Evolutionary conservation across 352 stramenopile genomes (phyloP).

Genomic region (Phytopythium kandeliae): DNA sequence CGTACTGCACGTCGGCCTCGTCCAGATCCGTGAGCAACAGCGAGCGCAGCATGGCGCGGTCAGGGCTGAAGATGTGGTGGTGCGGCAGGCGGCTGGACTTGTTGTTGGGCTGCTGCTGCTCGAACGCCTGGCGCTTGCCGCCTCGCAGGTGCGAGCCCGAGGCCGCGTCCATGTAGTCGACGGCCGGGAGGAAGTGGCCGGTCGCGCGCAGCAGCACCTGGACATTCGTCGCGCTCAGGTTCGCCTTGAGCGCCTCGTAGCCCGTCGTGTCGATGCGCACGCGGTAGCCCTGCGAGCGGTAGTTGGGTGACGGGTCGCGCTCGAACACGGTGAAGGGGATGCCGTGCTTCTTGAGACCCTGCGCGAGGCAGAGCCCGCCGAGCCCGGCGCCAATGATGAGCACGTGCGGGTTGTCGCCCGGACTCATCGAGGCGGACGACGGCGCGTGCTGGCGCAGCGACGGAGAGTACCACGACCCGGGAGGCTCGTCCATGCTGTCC

Average conservation of each 20-base stretch:
- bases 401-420: constrained; percentile 23
- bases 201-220: constrained; percentile 52
- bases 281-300: constrained; percentile 52
- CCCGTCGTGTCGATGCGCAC: constrained; percentile 53
- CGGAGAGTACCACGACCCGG: too few relatives aligned
- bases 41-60: constrained; percentile 37
- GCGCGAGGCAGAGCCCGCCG: constrained; percentile 50
- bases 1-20: constrained; percentile 41
- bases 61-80: constrained; percentile 39
- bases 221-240: constrained; percentile 35
- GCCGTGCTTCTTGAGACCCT: constrained; percentile 48
- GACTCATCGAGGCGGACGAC: too few relatives aligned
- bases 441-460: too few relatives aligned
- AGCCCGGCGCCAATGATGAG: constrained; percentile 51
- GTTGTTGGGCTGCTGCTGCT: constrained; percentile 7
- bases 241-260: constrained; percentile 51
- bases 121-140: constrained; percentile 7
- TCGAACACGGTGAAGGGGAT: constrained; percentile 71
- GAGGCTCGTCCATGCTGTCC: not conserved
- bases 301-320: constrained; percentile 54
- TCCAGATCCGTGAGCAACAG: constrained; percentile 42
- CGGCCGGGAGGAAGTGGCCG: constrained; percentile 43
- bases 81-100: constrained; percentile 9
- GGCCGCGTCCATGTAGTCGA: constrained; percentile 43
- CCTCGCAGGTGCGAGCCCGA: constrained; percentile 8